These are phyloP conservation scores for Podaxis sp. DNA, from an alignment of 768 basidiomycete genomes.

Conservation along the genomic window DNA sequence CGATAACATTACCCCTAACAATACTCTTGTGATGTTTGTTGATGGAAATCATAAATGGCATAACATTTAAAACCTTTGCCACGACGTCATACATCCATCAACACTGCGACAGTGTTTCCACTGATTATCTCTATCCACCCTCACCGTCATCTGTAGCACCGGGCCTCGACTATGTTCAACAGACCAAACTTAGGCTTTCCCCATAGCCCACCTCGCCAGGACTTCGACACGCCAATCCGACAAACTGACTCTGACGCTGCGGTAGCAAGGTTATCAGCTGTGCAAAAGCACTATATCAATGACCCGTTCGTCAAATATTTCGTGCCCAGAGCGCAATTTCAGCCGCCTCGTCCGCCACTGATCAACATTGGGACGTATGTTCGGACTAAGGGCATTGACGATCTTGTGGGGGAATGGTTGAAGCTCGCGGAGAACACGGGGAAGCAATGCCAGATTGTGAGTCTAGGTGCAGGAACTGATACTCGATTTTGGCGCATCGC, in stretches of 20 bases:
- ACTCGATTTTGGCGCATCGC: slow-evolving; percentile 90
- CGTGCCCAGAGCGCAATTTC: slow-evolving; percentile 61
- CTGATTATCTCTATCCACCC: background rate
- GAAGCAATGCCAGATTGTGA: slow-evolving; percentile 80
- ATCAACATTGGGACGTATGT: slow-evolving; percentile 96
- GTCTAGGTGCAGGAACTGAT: slow-evolving; percentile 93
- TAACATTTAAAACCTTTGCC: background rate
- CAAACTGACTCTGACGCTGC: slow-evolving; percentile 82
- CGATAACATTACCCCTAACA: background rate
- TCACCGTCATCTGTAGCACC: background rate
- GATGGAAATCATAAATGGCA: background rate
- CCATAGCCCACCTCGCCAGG: slow-evolving; percentile 18
- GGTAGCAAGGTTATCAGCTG: slow-evolving; percentile 81
- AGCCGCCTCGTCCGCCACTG: slow-evolving; percentile 69
- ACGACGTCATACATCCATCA: background rate
- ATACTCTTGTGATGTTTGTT: background rate
- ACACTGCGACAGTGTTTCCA: background rate
- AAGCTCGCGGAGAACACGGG: slow-evolving; percentile 34
- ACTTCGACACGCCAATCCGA: slow-evolving; percentile 62
- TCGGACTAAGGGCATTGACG: slow-evolving; percentile 76
- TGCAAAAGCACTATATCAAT: slow-evolving; percentile 68
- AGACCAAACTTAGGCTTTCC: slow-evolving; percentile 4
- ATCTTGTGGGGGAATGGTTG: slow-evolving; percentile 66
- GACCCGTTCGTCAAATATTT: slow-evolving; percentile 73
- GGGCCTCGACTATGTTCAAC: background rate